These are phyloP conservation scores for Prorocentrum cordatum DNA, from an alignment of 169 alveolate species.

Conservation along the genomic window DNA sequence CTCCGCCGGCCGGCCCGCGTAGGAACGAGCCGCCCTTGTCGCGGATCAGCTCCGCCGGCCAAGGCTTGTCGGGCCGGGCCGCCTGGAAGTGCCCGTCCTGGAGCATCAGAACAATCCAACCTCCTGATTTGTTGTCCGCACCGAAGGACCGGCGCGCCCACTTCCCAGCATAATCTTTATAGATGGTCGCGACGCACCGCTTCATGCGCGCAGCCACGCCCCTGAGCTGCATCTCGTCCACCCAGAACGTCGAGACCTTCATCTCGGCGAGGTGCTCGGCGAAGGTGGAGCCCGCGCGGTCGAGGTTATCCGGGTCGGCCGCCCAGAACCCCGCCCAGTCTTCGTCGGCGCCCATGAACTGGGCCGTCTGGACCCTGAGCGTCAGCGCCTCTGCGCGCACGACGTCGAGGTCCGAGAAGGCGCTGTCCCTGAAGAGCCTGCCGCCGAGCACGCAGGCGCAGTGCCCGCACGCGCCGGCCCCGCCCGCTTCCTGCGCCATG, in stretches of 20 bases:
- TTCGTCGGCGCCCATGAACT: not conserved
- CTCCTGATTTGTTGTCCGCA: not conserved
- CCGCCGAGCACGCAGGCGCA: not conserved
- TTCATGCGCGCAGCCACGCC: not conserved
- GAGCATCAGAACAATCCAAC: not conserved
- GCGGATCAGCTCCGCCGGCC: too few species aligned
- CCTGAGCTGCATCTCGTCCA: not conserved
- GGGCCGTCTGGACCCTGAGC: not conserved
- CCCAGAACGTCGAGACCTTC: not conserved
- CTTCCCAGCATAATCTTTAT: not conserved
- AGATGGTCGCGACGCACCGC: not conserved
- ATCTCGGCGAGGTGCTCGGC: not conserved
- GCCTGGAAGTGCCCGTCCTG: not conserved
- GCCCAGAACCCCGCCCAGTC: not conserved
- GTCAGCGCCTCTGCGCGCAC: not conserved
- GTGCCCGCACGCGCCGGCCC: not conserved
- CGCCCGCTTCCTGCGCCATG: not conserved
- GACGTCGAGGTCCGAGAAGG: not conserved
- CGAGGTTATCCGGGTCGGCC: not conserved
- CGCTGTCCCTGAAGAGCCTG: not conserved
- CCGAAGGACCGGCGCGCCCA: not conserved
- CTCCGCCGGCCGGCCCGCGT: too few species aligned
- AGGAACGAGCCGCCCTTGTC: too few species aligned
- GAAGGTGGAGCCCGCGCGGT: not conserved
- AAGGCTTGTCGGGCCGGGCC: too few species aligned